Evolutionary conservation across 176 grass and related monocot genomes (phyloP).

Genomic region (Phragmites australis): DNA sequence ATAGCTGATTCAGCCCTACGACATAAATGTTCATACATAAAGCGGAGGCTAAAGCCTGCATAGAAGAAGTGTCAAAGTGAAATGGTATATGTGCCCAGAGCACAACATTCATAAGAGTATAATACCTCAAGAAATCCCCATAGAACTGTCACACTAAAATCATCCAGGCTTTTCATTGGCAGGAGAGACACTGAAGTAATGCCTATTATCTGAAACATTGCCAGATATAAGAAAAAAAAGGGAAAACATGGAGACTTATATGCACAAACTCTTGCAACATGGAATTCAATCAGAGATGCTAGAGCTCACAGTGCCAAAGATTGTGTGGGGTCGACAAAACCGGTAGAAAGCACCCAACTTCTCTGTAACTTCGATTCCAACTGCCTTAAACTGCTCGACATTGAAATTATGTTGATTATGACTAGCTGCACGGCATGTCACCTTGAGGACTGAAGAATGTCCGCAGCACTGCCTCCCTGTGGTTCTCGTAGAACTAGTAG

Average conservation of each 20-base stretch:
- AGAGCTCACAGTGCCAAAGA: slow-evolving; percentile 74
- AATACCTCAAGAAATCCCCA: slow-evolving; percentile 60
- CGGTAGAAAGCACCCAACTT: slow-evolving; percentile 54
- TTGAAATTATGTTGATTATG: neutral
- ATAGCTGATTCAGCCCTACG: slow-evolving; percentile 80
- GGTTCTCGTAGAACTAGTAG: slow-evolving; percentile 8
- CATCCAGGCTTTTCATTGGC: slow-evolving; percentile 51
- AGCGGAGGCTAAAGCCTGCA: slow-evolving; percentile 64
- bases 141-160: slow-evolving; percentile 54
- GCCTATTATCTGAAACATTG: slow-evolving; percentile 59
- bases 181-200: slow-evolving; percentile 76
- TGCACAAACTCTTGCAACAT: neutral
- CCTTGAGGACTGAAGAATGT: neutral
- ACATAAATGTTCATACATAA: slow-evolving; percentile 92
- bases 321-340: slow-evolving; percentile 80
- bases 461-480: slow-evolving; percentile 2
- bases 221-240: slow-evolving; percentile 1
- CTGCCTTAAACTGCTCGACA: neutral
- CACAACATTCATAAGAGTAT: neutral
- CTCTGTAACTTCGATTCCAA: neutral
- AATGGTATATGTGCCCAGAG: neutral
- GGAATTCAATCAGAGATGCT: neutral
- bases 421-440: slow-evolving; percentile 15
- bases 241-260: neutral
- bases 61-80: neutral